Base-by-base conservation (phyloP, 805 yeast species). In the Jamesozyma lodderae region DNA sequence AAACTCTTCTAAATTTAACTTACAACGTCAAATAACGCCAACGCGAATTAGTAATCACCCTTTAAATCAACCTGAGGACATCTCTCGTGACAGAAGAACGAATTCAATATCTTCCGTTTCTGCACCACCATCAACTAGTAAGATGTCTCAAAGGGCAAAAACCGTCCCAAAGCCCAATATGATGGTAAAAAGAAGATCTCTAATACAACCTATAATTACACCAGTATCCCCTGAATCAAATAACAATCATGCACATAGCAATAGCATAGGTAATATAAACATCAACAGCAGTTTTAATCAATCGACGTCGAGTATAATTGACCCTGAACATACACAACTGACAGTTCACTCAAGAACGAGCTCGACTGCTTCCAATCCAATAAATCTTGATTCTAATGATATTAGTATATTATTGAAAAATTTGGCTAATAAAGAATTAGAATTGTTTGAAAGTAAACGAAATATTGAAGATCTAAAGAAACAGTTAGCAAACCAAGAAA, bases 361-460 rank as follows among this genome's bases (percentile, higher is more conserved):
- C 25, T 45, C 49, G 10, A 21, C 16, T 16, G 21, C 35, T 2
- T 37, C 43, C 10, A 40, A 36, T 11, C 41, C 56, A 1, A 19
- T 35, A 1, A 21, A 26, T 5, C 25, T 44, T 25, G 48, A 43
- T 21, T 20, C 46, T 15, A 53, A 44, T 14, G 75, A 68, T 29
- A 62, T 79, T 5, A 75, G 74, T 41, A 73, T 70, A 4, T 72
- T 77, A 35, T 58, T 81, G 35, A 67, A 84, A 43, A 60, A 69
- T 7, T 59, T 81, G 32, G 90, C 90, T 0, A 62, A 74, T 29
- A 81, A 79, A 50, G 92, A 81, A 52, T 73, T 78, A 73, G 72
- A 71, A 19, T 63, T 81, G 21, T 69, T 81, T 35, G 87, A 81
- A 46, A 57, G 79, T 31, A 79, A 76, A 44, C 78, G 75, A 46